phyloP scores from a whole-genome alignment of 108 stramenopile genomes.

The Stephanodiscus triporus region DNA sequence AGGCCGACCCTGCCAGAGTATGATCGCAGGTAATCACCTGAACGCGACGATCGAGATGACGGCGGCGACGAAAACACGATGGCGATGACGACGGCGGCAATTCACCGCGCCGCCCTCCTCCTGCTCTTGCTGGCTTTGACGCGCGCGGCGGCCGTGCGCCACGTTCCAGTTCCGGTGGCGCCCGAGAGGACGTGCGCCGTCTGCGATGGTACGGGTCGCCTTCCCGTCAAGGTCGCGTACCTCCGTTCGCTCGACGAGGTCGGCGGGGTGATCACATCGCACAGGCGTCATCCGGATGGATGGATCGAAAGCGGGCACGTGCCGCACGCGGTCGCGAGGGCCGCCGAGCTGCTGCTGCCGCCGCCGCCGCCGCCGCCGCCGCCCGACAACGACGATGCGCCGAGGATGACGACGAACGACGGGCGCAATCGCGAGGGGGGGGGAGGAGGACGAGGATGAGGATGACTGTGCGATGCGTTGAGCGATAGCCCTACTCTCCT shows the following conservation, averaged over 20 bases:
- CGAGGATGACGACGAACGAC: neutral
- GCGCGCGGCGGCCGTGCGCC: no score
- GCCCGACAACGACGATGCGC: neutral
- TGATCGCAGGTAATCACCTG: no score
- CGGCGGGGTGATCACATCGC: conserved; percentile 22
- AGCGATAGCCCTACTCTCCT: conserved; percentile 20
- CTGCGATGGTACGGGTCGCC: conserved; percentile 44
- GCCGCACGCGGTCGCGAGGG: conserved; percentile 22
- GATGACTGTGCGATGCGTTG: neutral
- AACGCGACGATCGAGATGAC: no score
- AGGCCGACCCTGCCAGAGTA: neutral
- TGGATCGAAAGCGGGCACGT: conserved; percentile 44
- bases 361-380: neutral
- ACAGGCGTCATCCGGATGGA: conserved; percentile 6
- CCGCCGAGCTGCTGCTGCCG: neutral
- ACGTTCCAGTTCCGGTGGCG: no score
- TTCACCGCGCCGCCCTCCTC: no score
- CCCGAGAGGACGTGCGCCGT: conserved; percentile 46
- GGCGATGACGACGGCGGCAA: no score
- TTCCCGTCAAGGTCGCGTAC: conserved; percentile 39
- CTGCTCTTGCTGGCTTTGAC: no score
- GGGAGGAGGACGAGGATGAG: neutral
- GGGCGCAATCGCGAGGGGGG: neutral
- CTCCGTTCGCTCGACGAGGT: conserved; percentile 10
- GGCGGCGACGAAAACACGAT: no score